Percentiles rank a stretch among this genome's conserved stretches.
phyloP scores from a whole-genome alignment of 352 stramenopile species.

The Globisporangium carolinianum region DNA sequence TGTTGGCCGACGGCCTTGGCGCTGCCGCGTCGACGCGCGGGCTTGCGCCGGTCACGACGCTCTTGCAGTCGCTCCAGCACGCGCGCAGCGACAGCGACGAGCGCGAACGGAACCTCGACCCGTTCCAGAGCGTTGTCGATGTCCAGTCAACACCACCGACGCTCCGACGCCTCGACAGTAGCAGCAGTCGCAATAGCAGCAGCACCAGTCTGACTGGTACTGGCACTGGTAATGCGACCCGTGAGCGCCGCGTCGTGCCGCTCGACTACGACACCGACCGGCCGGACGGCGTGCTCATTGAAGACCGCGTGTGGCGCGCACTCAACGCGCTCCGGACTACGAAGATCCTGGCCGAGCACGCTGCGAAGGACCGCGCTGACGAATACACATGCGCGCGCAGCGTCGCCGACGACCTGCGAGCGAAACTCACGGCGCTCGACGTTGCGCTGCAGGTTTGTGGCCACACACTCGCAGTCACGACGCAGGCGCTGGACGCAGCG shows the following conservation, averaged over 20 bases:
- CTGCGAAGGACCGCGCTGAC: constrained; percentile 48
- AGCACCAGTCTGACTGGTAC: no score
- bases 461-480: constrained; percentile 5
- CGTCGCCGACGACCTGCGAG: constrained; percentile 49
- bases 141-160: constrained; percentile 14
- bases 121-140: constrained; percentile 55
- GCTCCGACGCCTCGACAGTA: constrained; percentile 10
- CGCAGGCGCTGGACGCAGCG: constrained; percentile 21
- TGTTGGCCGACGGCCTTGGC: constrained; percentile 22
- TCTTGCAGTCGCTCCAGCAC: constrained; percentile 30
- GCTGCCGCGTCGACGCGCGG: constrained; percentile 24
- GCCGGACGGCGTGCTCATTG: constrained; percentile 49
- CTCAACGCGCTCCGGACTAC: constrained; percentile 53
- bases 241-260: constrained; percentile 35
- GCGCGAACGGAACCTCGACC: constrained; percentile 51
- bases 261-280: constrained; percentile 70
- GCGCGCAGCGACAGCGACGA: constrained; percentile 22
- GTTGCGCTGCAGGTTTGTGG: constrained; percentile 21
- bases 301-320: constrained; percentile 60
- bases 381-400: constrained; percentile 31
- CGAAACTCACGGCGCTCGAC: constrained; percentile 38
- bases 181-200: not conserved
- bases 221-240: no score
- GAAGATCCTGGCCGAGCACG: constrained; percentile 61
- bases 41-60: constrained; percentile 13